Conservation (phyloP, 2,329 filamentous ascomycete species). For the Neocatenulostroma microsporum region DNA sequence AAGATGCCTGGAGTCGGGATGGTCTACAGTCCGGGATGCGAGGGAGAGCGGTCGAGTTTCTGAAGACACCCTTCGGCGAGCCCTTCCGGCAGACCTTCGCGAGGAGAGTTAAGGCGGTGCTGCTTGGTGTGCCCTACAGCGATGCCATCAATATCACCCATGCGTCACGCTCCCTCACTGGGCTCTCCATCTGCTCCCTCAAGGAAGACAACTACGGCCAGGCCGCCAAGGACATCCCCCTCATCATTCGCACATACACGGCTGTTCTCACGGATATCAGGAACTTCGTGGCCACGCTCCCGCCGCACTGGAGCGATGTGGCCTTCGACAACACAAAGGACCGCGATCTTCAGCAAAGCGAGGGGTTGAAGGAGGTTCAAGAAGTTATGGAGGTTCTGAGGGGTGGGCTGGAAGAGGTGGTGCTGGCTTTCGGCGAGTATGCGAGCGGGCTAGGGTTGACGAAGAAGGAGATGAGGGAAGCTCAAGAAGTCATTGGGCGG, state of each 20-base stretch:
- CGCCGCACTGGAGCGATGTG: constrained; percentile 73
- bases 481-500: constrained; percentile 53
- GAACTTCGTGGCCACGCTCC: constrained; percentile 51
- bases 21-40: constrained; percentile 40
- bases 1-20: constrained; percentile 29
- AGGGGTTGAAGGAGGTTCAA: constrained; percentile 56
- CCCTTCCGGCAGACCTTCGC: constrained; percentile 65
- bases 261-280: constrained; percentile 61
- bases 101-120: constrained; percentile 55
- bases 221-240: constrained; percentile 72
- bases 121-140: constrained; percentile 67
- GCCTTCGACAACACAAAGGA: constrained; percentile 38
- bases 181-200: constrained; percentile 65
- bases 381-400: constrained; percentile 59
- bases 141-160: constrained; percentile 62
- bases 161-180: constrained; percentile 55
- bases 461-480: constrained; percentile 62
- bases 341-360: constrained; percentile 21
- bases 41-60: constrained; percentile 35
- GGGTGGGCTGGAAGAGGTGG: constrained; percentile 55
- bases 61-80: constrained; percentile 51
- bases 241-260: constrained; percentile 66
- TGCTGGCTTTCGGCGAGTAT: constrained; percentile 68
- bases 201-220: constrained; percentile 76
- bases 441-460: constrained; percentile 61